Conservation (phyloP, 2,329 filamentous ascomycete species). For the Gremmenia infestans region DNA sequence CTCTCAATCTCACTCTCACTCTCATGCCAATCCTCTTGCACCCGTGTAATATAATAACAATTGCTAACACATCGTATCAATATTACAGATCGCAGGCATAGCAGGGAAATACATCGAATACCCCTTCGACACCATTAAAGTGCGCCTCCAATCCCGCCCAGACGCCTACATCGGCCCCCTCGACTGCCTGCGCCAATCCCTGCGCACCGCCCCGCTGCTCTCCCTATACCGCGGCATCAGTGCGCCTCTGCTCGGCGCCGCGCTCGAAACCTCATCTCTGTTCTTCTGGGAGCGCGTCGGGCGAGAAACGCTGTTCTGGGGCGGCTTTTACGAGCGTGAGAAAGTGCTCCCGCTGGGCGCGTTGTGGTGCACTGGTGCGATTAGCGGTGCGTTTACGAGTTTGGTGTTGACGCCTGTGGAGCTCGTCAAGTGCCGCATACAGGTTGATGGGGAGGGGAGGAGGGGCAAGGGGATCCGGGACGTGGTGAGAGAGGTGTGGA, state of each 20-base stretch:
- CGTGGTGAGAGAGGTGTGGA: constrained; percentile 75
- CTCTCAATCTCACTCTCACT: no score
- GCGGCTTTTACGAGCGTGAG: constrained; percentile 44
- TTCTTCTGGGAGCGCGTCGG: constrained; percentile 87
- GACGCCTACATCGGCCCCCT: constrained; percentile 82
- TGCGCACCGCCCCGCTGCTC: constrained; percentile 70
- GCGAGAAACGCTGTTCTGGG: constrained; percentile 56
- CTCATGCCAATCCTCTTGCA: no score
- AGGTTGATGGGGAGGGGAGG: constrained; percentile 53
- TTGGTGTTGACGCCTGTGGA: constrained; percentile 92
- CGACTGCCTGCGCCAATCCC: constrained; percentile 88
- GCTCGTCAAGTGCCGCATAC: constrained; percentile 97
- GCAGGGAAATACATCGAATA: constrained; percentile 97
- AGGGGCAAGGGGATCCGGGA: constrained; percentile 48
- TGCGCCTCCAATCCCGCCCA: constrained; percentile 92
- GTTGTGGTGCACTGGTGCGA: constrained; percentile 75
- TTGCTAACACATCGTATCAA: constrained; percentile 4
- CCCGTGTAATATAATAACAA: no score
- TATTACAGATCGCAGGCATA: constrained; percentile 66
- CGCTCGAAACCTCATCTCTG: constrained; percentile 84
- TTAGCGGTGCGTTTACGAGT: constrained; percentile 83
- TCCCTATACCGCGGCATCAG: constrained; percentile 84
- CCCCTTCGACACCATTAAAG: constrained; percentile 97
- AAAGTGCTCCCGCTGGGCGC: constrained; percentile 67
- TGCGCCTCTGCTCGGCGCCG: constrained; percentile 84